Percentiles rank a stretch among this genome's conserved stretches.
Conservation (phyloP, 768 basidiomycete genomes). For the Rhizopogon salebrosus region DNA sequence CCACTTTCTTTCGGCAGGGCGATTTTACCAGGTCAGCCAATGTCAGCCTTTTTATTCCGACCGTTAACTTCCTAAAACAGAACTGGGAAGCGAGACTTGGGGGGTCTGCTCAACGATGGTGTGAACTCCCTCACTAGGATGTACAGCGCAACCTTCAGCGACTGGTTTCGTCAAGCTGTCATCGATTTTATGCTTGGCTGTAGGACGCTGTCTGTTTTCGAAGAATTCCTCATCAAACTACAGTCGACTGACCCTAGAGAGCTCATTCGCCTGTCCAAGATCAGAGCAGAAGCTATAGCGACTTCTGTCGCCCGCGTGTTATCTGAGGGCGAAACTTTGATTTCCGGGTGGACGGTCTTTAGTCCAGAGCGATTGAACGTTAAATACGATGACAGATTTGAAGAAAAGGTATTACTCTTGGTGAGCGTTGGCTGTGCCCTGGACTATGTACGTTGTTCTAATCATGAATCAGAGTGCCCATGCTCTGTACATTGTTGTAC, state of each 20-base stretch:
- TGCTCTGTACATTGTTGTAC: constrained; percentile 77
- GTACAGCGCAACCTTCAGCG: constrained; percentile 86
- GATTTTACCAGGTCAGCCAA: constrained; percentile 73
- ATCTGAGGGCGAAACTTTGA: constrained; percentile 66
- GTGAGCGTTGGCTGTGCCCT: constrained; percentile 40
- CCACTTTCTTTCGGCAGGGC: constrained; percentile 40
- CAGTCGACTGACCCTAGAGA: constrained; percentile 91
- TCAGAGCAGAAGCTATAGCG: constrained; percentile 89
- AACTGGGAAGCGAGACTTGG: constrained; percentile 92
- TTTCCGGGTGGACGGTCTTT: constrained; percentile 91
- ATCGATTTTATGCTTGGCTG: constrained; percentile 91
- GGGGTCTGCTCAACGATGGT: constrained; percentile 91
- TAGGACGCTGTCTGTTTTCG: constrained; percentile 82
- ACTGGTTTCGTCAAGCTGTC: constrained; percentile 97
- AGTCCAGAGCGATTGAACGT: constrained; percentile 73
- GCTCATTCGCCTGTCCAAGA: constrained; percentile 80
- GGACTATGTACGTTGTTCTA: constrained; percentile 1
- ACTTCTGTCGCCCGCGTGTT: constrained; percentile 77
- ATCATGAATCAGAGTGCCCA: constrained; percentile 22
- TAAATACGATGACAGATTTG: constrained; percentile 73
- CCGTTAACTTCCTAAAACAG: constrained; percentile 32
- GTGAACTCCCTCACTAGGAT: constrained; percentile 90
- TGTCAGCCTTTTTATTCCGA: background rate
- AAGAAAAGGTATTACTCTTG: constrained; percentile 90
- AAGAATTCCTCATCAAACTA: constrained; percentile 86